phyloP scores from a whole-genome alignment of 768 basidiomycete genomes.

The Termitomyces sp. region DNA sequence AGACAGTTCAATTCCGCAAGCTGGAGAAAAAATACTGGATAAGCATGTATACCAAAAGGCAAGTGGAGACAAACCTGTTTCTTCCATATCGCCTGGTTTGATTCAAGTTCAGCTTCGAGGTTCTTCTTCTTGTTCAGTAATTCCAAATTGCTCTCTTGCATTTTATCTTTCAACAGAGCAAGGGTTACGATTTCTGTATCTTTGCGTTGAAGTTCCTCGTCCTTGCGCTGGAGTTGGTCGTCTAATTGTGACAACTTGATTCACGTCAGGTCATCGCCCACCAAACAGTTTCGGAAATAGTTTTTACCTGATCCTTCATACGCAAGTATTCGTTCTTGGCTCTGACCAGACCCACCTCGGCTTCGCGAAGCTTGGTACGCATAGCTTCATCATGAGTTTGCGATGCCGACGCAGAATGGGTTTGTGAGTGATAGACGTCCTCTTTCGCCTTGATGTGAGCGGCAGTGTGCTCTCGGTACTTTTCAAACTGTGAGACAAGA shows the following conservation, averaged over 20 bases:
- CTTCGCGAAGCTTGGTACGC: slow-evolving; percentile 18
- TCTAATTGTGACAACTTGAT: slow-evolving; percentile 1
- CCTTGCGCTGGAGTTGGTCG: not conserved
- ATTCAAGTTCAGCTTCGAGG: not conserved
- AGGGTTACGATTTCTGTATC: not conserved
- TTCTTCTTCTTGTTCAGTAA: not conserved
- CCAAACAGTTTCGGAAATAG: not conserved
- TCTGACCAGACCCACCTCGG: slow-evolving; percentile 25
- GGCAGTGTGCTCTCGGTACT: not conserved
- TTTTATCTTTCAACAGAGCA: not conserved
- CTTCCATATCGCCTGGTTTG: not conserved
- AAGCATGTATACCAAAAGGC: not conserved
- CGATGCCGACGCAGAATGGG: not conserved
- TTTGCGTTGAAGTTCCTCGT: not conserved
- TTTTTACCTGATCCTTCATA: slow-evolving; percentile 23
- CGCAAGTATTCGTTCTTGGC: slow-evolving; percentile 26
- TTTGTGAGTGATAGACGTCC: not conserved
- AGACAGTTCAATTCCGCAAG: not conserved
- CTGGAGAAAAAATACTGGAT: not conserved
- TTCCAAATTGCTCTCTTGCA: not conserved
- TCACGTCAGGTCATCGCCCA: not conserved
- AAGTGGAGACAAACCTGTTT: not conserved
- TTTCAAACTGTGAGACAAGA: slow-evolving; percentile 1
- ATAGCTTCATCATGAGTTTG: not conserved
- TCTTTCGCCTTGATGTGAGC: not conserved